Conservation (phyloP, 768 basidiomycete genomes). For the Russula emetica region DNA sequence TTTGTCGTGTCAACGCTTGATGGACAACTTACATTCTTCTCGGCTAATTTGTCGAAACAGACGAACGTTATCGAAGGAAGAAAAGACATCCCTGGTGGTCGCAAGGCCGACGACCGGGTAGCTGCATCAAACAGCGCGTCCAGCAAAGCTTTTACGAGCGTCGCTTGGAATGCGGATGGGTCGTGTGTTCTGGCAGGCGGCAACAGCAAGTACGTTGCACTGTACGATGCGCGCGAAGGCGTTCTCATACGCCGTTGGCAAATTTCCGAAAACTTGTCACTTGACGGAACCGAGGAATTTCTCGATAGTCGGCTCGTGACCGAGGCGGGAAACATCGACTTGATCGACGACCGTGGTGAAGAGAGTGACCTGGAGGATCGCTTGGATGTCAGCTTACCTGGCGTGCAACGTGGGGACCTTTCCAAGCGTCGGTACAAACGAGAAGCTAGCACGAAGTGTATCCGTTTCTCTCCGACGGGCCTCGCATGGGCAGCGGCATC, state of each 20-base stretch:
- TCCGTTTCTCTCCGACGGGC: slow-evolving; percentile 91
- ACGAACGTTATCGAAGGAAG: slow-evolving; percentile 89
- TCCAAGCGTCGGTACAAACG: slow-evolving; percentile 80
- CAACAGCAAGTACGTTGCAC: slow-evolving; percentile 92
- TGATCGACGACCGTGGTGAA: slow-evolving; percentile 80
- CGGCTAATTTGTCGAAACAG: slow-evolving; percentile 76
- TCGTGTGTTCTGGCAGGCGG: slow-evolving; percentile 89
- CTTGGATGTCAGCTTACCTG: slow-evolving; percentile 77
- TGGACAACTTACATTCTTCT: slow-evolving; percentile 91
- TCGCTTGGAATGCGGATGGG: slow-evolving; percentile 94
- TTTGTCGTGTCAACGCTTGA: slow-evolving; percentile 86
- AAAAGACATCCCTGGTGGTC: slow-evolving; percentile 90
- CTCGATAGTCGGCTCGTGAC: slow-evolving; percentile 86
- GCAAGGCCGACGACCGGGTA: slow-evolving; percentile 83
- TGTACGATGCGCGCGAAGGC: slow-evolving; percentile 90
- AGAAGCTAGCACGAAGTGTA: slow-evolving; percentile 90
- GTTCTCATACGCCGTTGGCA: slow-evolving; percentile 96
- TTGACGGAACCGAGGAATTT: slow-evolving; percentile 96
- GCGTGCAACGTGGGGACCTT: slow-evolving; percentile 80
- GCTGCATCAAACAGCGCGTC: slow-evolving; percentile 87
- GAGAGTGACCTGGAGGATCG: slow-evolving; percentile 91
- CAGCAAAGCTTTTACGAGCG: slow-evolving; percentile 85
- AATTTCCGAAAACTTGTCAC: slow-evolving; percentile 90
- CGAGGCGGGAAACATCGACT: slow-evolving; percentile 80
- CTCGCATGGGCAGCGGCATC: slow-evolving; percentile 94